A percentile compares a stretch with the other conserved stretches of the same genome.
Evolutionary conservation across 345 rosid species (phyloP).

Genomic region (Salix dunnii): DNA sequence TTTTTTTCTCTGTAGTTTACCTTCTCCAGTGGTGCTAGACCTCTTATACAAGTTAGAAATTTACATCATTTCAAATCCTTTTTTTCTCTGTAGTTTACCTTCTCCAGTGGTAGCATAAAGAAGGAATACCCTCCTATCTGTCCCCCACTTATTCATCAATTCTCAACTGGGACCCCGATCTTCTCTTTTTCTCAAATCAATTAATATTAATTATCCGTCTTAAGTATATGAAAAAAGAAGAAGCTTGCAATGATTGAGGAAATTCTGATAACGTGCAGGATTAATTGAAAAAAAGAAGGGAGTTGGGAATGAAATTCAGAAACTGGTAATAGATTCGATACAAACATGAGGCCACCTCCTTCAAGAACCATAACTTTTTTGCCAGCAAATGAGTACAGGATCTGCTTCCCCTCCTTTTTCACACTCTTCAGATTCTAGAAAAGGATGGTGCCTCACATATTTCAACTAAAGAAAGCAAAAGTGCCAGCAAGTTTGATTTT

Average conservation of each 20-base stretch:
- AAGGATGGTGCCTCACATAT: neutral
- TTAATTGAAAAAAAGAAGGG: neutral
- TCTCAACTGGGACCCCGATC: neutral
- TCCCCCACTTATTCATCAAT: neutral
- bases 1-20: no score
- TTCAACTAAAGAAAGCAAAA: neutral
- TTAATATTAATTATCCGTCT: no score
- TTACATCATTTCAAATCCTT: no score
- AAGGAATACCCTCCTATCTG: neutral
- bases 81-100: no score
- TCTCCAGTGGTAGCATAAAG: neutral
- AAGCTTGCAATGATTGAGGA: no score
- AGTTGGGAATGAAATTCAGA: neutral
- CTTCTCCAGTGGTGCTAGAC: neutral
- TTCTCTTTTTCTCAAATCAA: no score
- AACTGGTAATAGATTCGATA: neutral
- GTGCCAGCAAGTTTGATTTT: neutral
- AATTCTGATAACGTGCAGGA: neutral
- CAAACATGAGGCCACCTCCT: neutral
- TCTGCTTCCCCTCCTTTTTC: neutral
- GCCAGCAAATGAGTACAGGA: neutral
- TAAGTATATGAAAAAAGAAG: no score
- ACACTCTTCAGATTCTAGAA: neutral
- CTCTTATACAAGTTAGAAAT: neutral
- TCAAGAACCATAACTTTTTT: neutral